A percentile compares a stretch with the other conserved stretches of the same genome.
Evolutionary conservation across 2,329 filamentous ascomycete species (phyloP).

Genomic region (Piedraia hortae): DNA sequence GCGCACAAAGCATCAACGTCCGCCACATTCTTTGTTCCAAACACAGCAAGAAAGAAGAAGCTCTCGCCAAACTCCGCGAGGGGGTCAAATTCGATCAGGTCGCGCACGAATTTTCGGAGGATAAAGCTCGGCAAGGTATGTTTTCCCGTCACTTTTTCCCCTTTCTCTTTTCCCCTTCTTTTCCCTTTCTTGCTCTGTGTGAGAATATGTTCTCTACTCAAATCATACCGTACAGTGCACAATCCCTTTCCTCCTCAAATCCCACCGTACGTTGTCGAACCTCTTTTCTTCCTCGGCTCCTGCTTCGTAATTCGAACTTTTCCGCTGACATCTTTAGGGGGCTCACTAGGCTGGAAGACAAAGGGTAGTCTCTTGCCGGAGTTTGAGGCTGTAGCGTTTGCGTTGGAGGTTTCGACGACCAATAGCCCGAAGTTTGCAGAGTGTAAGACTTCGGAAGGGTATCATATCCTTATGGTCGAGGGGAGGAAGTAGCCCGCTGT

Average conservation of each 20-base stretch:
- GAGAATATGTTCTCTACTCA: too few relatives aligned
- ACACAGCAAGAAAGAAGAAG: conserved; percentile 51
- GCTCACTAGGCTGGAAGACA: conserved; percentile 44
- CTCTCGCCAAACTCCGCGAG: conserved; percentile 35
- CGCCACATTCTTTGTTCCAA: conserved; percentile 56
- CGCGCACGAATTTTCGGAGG: conserved; percentile 43
- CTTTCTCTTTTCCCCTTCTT: not conserved
- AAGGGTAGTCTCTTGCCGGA: conserved; percentile 37
- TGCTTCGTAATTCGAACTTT: not conserved
- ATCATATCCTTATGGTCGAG: conserved; percentile 59
- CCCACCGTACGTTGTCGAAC: too few relatives aligned
- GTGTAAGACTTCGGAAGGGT: conserved; percentile 47
- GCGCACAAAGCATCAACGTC: conserved; percentile 42
- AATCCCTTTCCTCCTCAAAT: too few relatives aligned
- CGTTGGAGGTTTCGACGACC: conserved; percentile 37
- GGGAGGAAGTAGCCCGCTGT: conserved; percentile 37
- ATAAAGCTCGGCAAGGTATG: conserved; percentile 32
- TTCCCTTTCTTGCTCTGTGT: too few relatives aligned
- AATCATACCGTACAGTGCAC: too few relatives aligned
- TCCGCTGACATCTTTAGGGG: conserved; percentile 22
- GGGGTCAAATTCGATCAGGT: conserved; percentile 51
- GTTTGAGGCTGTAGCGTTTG: conserved; percentile 48
- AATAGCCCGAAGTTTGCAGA: conserved; percentile 37
- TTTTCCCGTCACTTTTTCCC: not conserved
- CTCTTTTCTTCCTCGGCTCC: too few relatives aligned